phyloP scores from a whole-genome alignment of 1,284 basidiomycete genomes.

The Tilletia setariae region DNA sequence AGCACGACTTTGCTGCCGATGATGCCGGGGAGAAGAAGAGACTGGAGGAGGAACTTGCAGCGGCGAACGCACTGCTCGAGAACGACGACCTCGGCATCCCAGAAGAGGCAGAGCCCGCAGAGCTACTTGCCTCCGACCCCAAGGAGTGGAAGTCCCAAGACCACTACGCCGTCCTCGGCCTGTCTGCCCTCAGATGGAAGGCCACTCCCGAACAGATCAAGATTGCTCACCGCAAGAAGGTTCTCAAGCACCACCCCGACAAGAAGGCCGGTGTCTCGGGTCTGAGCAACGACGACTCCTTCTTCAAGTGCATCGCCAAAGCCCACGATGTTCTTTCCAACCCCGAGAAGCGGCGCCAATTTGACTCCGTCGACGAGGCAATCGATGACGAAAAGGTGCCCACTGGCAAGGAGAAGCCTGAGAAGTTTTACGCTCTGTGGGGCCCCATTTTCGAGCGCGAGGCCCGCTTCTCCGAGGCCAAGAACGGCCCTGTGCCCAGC shows the following conservation, averaged over 20 bases:
- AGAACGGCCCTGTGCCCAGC: conserved; percentile 76
- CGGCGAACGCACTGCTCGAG: conserved; percentile 67
- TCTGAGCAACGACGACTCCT: conserved; percentile 86
- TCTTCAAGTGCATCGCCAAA: conserved; percentile 99
- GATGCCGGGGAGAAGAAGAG: conserved; percentile 43
- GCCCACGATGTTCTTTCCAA: conserved; percentile 87
- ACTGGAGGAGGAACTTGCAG: conserved; percentile 51
- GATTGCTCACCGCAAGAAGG: conserved; percentile 97
- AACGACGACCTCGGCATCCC: conserved; percentile 77
- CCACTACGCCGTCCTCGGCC: conserved; percentile 91
- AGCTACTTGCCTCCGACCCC: conserved; percentile 75
- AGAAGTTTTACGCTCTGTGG: conserved; percentile 66
- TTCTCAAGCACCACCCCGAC: conserved; percentile 97
- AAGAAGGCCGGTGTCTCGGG: conserved; percentile 80
- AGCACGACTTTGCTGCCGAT: conserved; percentile 46
- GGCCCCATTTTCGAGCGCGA: conserved; percentile 83
- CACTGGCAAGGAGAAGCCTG: conserved; percentile 57
- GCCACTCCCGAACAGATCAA: conserved; percentile 91
- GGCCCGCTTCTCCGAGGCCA: conserved; percentile 74
- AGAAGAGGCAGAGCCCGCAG: conserved; percentile 78
- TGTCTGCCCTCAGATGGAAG: conserved; percentile 82
- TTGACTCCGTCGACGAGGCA: conserved; percentile 90
- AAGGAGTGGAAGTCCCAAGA: conserved; percentile 99
- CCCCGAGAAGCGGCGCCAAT: conserved; percentile 83
- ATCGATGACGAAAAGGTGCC: conserved; percentile 65